Evolutionary conservation across 2,329 filamentous ascomycete genomes (phyloP).

Genomic region (Colletotrichum noveboracense): DNA sequence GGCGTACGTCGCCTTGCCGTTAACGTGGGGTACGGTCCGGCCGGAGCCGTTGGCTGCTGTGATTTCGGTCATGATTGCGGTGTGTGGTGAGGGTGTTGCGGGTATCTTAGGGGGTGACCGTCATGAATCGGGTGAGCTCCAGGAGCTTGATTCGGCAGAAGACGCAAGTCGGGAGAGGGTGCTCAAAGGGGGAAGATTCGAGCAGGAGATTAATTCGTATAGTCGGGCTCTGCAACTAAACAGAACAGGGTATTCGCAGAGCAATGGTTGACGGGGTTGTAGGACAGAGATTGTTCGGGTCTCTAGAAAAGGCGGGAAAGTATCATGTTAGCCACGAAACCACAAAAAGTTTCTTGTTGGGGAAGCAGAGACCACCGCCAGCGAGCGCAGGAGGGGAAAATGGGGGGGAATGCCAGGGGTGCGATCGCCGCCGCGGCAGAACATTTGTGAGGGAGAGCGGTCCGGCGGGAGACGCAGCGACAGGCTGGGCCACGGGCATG

Average conservation of each 20-base stretch:
- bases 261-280: slow-evolving; percentile 8
- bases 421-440: neutral
- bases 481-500: neutral
- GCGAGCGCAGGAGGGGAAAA: neutral
- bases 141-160: slow-evolving; percentile 11
- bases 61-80: slow-evolving; percentile 53
- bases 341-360: slow-evolving; percentile 20
- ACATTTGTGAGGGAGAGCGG: neutral
- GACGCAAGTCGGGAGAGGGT: neutral
- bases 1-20: slow-evolving; percentile 72
- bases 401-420: slow-evolving; percentile 13
- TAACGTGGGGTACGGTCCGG: slow-evolving; percentile 56
- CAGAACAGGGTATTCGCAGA: slow-evolving; percentile 16
- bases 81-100: slow-evolving; percentile 1
- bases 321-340: slow-evolving; percentile 13
- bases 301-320: slow-evolving; percentile 5
- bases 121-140: slow-evolving; percentile 21
- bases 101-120: slow-evolving; percentile 22
- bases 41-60: slow-evolving; percentile 47
- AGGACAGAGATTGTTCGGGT: slow-evolving; percentile 20
- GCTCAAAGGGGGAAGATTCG: slow-evolving; percentile 18
- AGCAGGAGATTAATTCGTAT: slow-evolving; percentile 18
- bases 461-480: neutral
- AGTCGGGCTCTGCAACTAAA: slow-evolving; percentile 10
- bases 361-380: neutral